A percentile compares a stretch with the other conserved stretches of the same genome.
phyloP scores from a whole-genome alignment of 208 protist species.

The Trypanosoma cruzi region DNA sequence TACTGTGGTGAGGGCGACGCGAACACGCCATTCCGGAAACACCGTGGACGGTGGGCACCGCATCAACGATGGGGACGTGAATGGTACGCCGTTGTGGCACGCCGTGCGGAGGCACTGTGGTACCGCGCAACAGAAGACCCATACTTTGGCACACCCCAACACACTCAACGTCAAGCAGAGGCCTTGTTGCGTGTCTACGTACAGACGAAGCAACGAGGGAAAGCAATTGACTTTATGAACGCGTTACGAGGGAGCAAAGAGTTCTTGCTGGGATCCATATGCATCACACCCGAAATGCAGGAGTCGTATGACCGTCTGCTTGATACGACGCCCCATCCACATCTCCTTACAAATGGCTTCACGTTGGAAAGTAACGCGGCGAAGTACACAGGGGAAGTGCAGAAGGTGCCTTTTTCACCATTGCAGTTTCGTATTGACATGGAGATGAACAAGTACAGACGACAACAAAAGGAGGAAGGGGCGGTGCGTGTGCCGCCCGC shows the following conservation, averaged over 20 bases:
- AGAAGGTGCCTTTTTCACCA: conserved; percentile 75
- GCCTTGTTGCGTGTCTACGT: conserved; percentile 77
- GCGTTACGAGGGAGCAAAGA: conserved; percentile 74
- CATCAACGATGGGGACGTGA: conserved; percentile 87
- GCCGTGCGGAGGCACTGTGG: conserved; percentile 90
- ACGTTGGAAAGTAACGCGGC: conserved; percentile 49
- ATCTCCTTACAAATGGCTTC: conserved; percentile 88
- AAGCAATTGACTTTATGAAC: conserved; percentile 84
- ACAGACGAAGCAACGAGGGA: conserved; percentile 75
- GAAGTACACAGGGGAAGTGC: conserved; percentile 67
- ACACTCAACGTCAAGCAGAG: conserved; percentile 88
- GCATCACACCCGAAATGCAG: conserved; percentile 70
- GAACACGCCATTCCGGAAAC: conserved; percentile 79
- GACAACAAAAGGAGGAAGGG: conserved; percentile 86
- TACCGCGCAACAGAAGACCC: conserved; percentile 87
- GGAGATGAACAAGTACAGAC: conserved; percentile 76
- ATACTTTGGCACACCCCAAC: conserved; percentile 71
- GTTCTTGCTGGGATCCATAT: conserved; percentile 59
- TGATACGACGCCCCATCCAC: conserved; percentile 79
- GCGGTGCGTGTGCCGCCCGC: conserved; percentile 87
- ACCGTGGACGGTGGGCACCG: conserved; percentile 84
- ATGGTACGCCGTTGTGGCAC: conserved; percentile 87
- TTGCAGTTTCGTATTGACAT: conserved; percentile 89
- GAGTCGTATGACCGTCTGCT: conserved; percentile 59
- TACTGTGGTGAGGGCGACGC: conserved; percentile 87